Evolutionary conservation across 345 rosid genomes (phyloP), one percentile per base, ranked within the genome.

Genomic region (Eucalyptus urophylla): DNA sequence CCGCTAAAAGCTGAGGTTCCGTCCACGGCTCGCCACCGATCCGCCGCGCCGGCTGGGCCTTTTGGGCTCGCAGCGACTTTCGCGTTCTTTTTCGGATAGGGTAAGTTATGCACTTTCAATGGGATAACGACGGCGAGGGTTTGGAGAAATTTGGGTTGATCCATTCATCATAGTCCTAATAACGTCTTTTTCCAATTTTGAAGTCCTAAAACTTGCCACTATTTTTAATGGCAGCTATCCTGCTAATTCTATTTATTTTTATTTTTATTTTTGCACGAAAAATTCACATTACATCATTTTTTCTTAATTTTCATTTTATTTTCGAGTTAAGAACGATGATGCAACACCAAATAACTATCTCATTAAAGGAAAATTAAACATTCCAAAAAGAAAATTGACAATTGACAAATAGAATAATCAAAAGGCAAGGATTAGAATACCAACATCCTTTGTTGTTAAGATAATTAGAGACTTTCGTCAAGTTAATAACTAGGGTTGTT

Each of bases 401-500:
- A 67, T 31, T 1, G 0, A 0, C 24, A 62, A 62, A 29, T 13
- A 29, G 37, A 29, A 17, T 29, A 19, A 29, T 0, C 9, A 0
- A 1, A 14, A 29, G 17, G 37, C 17, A 1, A 29, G 3, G 72
- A 62, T 6, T 29, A 2, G 37, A 62, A 62, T 5, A 6, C 31
- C 1, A 60, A 3, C 8, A 11, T 19, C 6, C 0, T 31, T 14
- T 67, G 22, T 31, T 15, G 6, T 9, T 1, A 6, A 1, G 31
- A 60, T 27, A 3, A 3, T 56, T 56, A 8, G 13, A 56, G 13
- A 56, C 29, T 6, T 0, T 10, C 4, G n/a, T 3, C 0, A 0
- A 14, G 65, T 14, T 15, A 62, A 0, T 15, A 0, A 65, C 16
- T 3, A 60, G 8, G 1, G 1, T 0, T 6, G 2, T n/a, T 0